Conservation (phyloP, 371 early-diverging fungal genomes). For the Mycotypha africana region DNA sequence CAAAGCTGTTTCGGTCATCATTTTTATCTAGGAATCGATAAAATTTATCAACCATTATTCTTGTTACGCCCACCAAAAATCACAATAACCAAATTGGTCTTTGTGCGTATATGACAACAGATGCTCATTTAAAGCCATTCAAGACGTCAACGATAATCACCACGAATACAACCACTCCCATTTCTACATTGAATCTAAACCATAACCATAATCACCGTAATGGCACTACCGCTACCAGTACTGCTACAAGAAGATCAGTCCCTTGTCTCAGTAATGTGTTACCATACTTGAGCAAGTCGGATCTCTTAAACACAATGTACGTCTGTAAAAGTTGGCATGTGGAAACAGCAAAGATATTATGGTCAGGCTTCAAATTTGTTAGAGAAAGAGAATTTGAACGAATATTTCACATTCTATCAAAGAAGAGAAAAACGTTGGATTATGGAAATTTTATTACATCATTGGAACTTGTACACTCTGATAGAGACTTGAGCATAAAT, state of each 20-base stretch:
- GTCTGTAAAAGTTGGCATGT: conserved; percentile 30
- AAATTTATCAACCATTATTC: no score
- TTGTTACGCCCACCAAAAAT: no score
- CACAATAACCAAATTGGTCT: no score
- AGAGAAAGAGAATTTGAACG: conserved; percentile 39
- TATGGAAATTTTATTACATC: conserved; percentile 31
- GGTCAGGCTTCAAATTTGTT: conserved; percentile 36
- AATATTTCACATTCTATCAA: conserved; percentile 35
- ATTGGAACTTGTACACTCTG: conserved; percentile 35
- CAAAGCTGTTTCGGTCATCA: no score
- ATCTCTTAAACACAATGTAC: conserved; percentile 17
- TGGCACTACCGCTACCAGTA: no score
- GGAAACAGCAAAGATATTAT: conserved; percentile 17
- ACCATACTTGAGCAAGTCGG: conserved; percentile 18
- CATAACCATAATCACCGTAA: no score
- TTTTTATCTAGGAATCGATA: no score
- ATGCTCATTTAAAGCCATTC: conserved; percentile 25
- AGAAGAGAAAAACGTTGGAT: conserved; percentile 14
- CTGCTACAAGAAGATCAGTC: background rate
- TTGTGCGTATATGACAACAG: conserved; percentile 31
- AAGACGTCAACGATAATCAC: conserved; percentile 1
- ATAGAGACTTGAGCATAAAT: conserved; percentile 30
- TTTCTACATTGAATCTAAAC: no score
- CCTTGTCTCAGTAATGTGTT: conserved; percentile 26
- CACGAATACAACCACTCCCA: no score